These are phyloP conservation scores for Crithidia sp. DNA, from an alignment of 208 protist genomes.

Conservation along the genomic window DNA sequence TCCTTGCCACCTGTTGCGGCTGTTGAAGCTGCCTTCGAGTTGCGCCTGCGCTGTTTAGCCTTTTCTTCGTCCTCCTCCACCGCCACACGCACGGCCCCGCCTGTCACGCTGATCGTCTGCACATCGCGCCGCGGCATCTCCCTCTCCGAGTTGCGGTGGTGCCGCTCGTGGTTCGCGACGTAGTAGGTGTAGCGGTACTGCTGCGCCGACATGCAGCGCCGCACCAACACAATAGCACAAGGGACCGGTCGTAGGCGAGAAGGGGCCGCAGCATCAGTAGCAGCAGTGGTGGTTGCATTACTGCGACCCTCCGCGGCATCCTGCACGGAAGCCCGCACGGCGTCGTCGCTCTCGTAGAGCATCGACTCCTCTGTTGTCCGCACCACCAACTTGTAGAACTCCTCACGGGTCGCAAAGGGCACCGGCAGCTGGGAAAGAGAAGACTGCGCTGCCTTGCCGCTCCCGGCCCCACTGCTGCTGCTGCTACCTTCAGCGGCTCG, in stretches of 20 bases:
- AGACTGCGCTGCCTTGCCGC: neutral
- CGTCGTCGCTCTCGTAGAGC: slow-evolving; percentile 33
- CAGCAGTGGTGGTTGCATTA: neutral
- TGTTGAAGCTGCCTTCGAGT: neutral
- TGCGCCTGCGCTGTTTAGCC: neutral
- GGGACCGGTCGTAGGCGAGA: slow-evolving; percentile 42
- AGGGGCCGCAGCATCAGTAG: neutral
- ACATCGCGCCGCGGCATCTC: neutral
- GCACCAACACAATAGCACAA: slow-evolving; percentile 51
- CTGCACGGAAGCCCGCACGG: slow-evolving; percentile 18
- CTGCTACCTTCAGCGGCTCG: neutral
- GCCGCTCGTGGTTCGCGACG: slow-evolving; percentile 28
- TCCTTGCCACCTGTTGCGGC: neutral
- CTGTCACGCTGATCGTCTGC: slow-evolving; percentile 15
- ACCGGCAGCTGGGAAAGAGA: neutral
- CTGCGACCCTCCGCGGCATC: neutral
- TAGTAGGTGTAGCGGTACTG: slow-evolving; percentile 38
- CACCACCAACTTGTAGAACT: slow-evolving; percentile 50
- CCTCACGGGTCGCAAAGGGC: slow-evolving; percentile 38
- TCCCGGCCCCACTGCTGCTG: neutral
- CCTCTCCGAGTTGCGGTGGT: slow-evolving; percentile 21
- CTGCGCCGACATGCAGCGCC: slow-evolving; percentile 29
- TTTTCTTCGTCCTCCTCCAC: slow-evolving; percentile 1
- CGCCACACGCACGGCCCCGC: slow-evolving; percentile 14
- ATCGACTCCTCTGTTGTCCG: slow-evolving; percentile 33